Evolutionary conservation across 139 green algal genomes (phyloP), one percentile per base, ranked within the genome.

Genomic region (Chloropicon primus): DNA sequence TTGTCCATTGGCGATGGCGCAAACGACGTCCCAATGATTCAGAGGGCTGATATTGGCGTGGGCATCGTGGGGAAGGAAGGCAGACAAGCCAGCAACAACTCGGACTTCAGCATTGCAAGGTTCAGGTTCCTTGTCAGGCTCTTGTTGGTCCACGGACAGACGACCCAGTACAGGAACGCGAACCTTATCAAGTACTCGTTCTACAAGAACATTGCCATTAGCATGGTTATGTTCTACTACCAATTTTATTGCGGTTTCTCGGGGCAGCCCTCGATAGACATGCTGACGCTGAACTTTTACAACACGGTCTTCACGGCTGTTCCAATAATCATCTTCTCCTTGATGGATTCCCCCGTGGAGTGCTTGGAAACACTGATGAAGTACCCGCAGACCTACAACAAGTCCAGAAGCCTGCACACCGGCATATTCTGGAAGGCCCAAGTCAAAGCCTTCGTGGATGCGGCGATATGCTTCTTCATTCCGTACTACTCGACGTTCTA

Each of bases 11-110:
- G 41, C 10, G 41, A 62, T 17, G 41, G 41, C 5, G 95, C 95
- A 62, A 99, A 99, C 75, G 95, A 99, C 82, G 95, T 99, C 71
- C 91, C 91, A 78, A 99, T 99, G 95, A 97, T 97, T 79, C 88
- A 95, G 82, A 91, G 93, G 1, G 94, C 72, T 5, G 25, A 75
- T 17, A 28, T 75, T 17, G 72, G 72, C 17, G 72, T 75, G 5
- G 72, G 72, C 72, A 75, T 75, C 26, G 72, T 28, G 24, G 72
- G 72, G 5, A 75, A 75, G 25, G 72, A 75, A 17, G 72, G 72
- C 5, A 5, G 72, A 5, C 72, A 75, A 17, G 72, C 72, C 25
- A 28, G 24, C 26, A 75, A 75, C 72, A 75, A 75, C 26, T 27
- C 72, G 5, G 72, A 75, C 72, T 75, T 41, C 26, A 28, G 25